Evolutionary conservation across 176 grass and related monocot species (phyloP), one percentile per base, ranked within the genome.

Genomic region (Hordeum marinum): DNA sequence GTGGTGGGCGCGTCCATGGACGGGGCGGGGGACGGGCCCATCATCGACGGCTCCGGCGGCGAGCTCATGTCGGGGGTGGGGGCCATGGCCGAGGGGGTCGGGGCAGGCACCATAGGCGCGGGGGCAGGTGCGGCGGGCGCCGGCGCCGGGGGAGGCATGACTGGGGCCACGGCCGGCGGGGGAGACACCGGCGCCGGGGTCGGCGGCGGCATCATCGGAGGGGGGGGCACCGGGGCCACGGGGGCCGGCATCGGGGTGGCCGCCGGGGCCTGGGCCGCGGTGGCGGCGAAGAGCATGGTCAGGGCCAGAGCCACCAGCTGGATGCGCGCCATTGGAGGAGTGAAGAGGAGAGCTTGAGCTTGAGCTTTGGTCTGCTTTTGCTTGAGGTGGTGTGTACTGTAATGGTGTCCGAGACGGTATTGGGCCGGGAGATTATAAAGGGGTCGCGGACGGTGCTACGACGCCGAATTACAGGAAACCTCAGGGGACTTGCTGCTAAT

Each of bases 271-370:
- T 92, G 90, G 11, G 90, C 90, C 39, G 84, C 52, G 1, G 63
- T 67, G 2, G 55, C 77, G 37, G 88, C 88, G 65, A 84, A 85
- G 67, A 93, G 82, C 81, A 85, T 82, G 45, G 91, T 85, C 80
- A 92, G 67, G 76, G 88, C 85, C 65, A 90, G 3, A 63, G 88
- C 77, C 18, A 82, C 75, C 11, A 90, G 59, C 58, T 78, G 88
- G 82, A 85, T 46, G 61, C 88, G 91, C 84, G 84, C 90, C 90
- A 92, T 92, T 85, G 39, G 11, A 80, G 65, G 58, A 24, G 76
- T 17, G 25, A 43, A 18, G 4, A 39, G 29, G n/a, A n/a, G 86
- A 57, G 76, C 71, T 21, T 29, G 9, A 72, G 35, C 26, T 39
- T 50, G 80, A 37, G 89, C 77, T 81, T 81, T 1, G 70, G 4